Conservation (phyloP, 495 filamentous ascomycete species). For the Aspergillus haitiensis region DNA sequence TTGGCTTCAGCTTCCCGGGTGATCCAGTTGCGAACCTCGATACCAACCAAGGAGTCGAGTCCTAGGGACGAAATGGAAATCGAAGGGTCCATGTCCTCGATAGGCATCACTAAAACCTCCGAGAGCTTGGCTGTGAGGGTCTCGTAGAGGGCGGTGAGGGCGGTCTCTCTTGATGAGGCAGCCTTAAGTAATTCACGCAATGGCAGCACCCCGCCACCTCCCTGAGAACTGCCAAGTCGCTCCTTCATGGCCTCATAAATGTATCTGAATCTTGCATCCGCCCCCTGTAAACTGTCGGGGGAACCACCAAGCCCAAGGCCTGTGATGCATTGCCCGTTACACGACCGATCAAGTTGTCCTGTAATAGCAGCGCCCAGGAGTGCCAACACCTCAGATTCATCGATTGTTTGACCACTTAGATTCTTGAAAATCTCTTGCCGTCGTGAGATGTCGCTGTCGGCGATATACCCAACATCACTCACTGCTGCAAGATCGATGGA, state of each 20-base stretch:
- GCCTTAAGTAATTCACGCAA: background rate
- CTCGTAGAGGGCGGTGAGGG: background rate
- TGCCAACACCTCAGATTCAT: background rate
- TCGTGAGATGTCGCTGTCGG: background rate
- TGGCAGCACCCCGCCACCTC: background rate
- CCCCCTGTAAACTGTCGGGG: background rate
- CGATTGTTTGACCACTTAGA: background rate
- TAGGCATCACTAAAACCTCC: background rate
- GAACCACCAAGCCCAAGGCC: background rate
- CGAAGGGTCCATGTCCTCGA: background rate
- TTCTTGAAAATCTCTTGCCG: background rate
- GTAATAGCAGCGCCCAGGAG: background rate
- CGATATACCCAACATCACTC: background rate
- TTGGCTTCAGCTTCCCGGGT: background rate
- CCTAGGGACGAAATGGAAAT: background rate
- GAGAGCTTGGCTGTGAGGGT: background rate
- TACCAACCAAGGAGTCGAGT: background rate
- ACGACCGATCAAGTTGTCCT: background rate
- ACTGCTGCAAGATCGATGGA: constrained; percentile 16
- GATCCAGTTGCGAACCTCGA: background rate
- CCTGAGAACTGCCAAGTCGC: background rate
- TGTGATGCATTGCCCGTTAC: background rate
- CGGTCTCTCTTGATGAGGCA: background rate
- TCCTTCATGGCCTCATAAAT: background rate
- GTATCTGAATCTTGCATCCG: background rate